Evolutionary conservation across 306 rosid species (phyloP), one percentile per base, ranked within the genome.

Genomic region (Medicago arabica): DNA sequence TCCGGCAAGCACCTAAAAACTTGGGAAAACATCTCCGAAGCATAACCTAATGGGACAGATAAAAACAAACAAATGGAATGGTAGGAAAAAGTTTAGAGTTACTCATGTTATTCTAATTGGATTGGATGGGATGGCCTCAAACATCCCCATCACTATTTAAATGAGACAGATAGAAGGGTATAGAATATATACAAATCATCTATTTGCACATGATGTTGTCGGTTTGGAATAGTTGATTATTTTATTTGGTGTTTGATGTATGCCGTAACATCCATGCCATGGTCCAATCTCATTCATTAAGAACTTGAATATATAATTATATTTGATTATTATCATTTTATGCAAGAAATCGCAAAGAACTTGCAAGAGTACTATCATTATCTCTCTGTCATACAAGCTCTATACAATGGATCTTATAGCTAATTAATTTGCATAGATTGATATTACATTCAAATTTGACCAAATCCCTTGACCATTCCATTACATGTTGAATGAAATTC

Each of bases 121-220:
- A n/a, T 78, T 61, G 50, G 31, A 19, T 64, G 58, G 12, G n/a
- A 25, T 61, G 51, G 49, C 80, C 82, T 75, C 57, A 66, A 60
- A 71, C 80, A 85, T 78, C 80, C 14, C 73, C 69, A 75, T 82
- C 88, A 60, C 69, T 14, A 28, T 50, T 70, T 53, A 70, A 68
- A 71, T 67, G 67, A 67, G 84, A 85, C 84, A 85, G 82, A 82
- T 81, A 82, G 75, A 70, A 43, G 60, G 68, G 64, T 76, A 65
- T 75, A 59, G 15, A 70, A 75, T 59, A 21, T 66, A 54, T 17
- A 41, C 5, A 51, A 44, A 82, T 78, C 77, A 82, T 51, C 82
- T 5, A 65, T 58, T 85, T 85, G 86, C 88, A 85, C 88, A 85
- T 85, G 88, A 78, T 59, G 36, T 18, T 85, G 88, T 85, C 88